Evolutionary conservation across 305 asterid genomes (phyloP), one percentile per base, ranked within the genome.

Genomic region (Ilex paraguariensis): DNA sequence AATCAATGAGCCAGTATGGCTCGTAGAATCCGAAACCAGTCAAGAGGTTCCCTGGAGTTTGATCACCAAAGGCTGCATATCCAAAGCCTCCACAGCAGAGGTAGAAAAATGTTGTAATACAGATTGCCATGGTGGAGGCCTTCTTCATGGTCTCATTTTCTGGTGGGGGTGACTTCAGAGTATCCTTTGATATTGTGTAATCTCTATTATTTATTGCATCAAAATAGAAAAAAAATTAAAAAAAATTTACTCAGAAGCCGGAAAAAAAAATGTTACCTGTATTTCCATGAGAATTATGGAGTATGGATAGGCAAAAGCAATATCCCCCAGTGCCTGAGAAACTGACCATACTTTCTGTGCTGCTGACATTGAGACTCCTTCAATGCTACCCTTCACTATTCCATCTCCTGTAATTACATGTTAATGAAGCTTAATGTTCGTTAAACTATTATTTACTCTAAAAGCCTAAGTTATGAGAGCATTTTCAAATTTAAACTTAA

Each of bases 371-470:
- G 90, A 64, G 59, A 86, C 73, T 66, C 96, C 95, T 42, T 11
- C 17, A 13, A 77, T 48, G 76, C 85, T 84, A 17, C 96, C 91
- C 64, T 78, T 57, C 48, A 88, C 66, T 32, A 16, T 77, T 68
- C 74, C 69, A 62, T 79, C 80, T 56, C 75, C 96, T 88, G 81
- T 54, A 65, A 17, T 57, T 50, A 7, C 42, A 64, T 42, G 48
- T 11, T 6, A 42, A 42, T 6, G 12, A 42, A 6, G 48, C 8
- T 6, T 3, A 7, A 42, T 42, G 8, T 42, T 21, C 28, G 28
- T 21, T 21, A 21, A 21, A 21, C 28, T 21, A 21, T 21, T 21
- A 21, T 21, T 21, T 21, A 21, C 2, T 21, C 28, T 21, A 21
- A 21, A 21, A 21, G 28, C 28, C 28, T 21, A 21, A 21, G 28